These are phyloP conservation scores for Dalbergia cultrata DNA, from an alignment of 306 rosid genomes.

Conservation along the genomic window DNA sequence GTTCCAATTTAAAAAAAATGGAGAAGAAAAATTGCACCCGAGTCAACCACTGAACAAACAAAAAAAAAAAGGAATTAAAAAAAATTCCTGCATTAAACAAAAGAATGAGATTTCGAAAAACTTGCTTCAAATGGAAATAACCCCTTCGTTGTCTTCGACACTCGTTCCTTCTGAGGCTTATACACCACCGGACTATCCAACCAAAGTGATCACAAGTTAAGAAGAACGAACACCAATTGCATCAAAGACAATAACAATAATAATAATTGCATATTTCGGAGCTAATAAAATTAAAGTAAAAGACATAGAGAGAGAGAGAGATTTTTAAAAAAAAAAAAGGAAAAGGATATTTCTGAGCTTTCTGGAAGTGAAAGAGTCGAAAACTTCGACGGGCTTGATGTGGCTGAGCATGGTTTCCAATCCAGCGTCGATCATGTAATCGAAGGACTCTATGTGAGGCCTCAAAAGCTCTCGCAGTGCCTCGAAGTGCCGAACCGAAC, in stretches of 20 bases:
- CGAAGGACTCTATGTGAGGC: conserved; percentile 87
- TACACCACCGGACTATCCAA: conserved; percentile 61
- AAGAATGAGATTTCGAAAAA: conserved; percentile 31
- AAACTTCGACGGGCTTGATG: conserved; percentile 61
- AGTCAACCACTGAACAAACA: conserved; percentile 37
- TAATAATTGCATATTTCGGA: not conserved
- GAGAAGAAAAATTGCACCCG: not conserved
- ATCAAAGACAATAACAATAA: not conserved
- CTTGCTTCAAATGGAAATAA: conserved; percentile 75
- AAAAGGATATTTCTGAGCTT: conserved; percentile 85
- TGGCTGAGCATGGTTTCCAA: conserved; percentile 55
- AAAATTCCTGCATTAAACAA: not conserved
- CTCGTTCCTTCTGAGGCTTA: conserved; percentile 62
- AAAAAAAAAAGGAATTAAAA: not conserved
- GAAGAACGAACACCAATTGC: conserved; percentile 51
- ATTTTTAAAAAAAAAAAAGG: not conserved
- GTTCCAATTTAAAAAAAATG: conserved; percentile 26
- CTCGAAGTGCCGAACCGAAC: conserved; percentile 43
- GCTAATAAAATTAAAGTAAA: not conserved
- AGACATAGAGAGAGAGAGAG: no score
- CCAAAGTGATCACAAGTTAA: conserved; percentile 71
- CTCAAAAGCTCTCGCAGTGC: conserved; percentile 67
- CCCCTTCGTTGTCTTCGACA: conserved; percentile 6
- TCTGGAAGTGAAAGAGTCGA: conserved; percentile 53
- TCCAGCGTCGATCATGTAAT: conserved; percentile 67